Evolutionary conservation across 805 yeast genomes (phyloP).

Genomic region (Saccharomycopsis sp.): DNA sequence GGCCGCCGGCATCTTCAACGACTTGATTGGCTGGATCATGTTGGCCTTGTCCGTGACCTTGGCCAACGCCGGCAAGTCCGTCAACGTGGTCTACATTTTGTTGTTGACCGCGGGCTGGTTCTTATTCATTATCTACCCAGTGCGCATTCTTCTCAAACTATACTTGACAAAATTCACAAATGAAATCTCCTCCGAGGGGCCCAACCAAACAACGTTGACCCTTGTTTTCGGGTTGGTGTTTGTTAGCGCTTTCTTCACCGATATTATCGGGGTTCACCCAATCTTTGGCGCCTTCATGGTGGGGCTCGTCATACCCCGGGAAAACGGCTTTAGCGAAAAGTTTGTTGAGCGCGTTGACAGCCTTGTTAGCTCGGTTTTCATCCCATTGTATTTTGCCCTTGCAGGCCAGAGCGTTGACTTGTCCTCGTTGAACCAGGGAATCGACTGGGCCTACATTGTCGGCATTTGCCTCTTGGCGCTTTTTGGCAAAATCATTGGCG

Average conservation of each 20-base stretch:
- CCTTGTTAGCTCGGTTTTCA: conserved; percentile 57
- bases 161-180: conserved; percentile 39
- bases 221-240: conserved; percentile 52
- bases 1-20: conserved; percentile 78
- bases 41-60: conserved; percentile 68
- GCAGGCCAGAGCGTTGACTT: conserved; percentile 69
- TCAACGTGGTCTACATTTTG: conserved; percentile 60
- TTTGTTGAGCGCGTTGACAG: conserved; percentile 73
- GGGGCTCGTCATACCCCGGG: conserved; percentile 70
- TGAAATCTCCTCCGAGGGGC: conserved; percentile 44
- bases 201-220: conserved; percentile 50
- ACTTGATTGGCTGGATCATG: conserved; percentile 72
- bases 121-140: conserved; percentile 47
- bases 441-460: conserved; percentile 70
- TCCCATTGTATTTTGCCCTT: conserved; percentile 72
- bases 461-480: conserved; percentile 62
- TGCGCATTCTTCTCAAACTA: conserved; percentile 39
- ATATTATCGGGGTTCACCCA: conserved; percentile 78
- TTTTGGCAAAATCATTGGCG: conserved; percentile 59
- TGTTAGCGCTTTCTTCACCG: conserved; percentile 67
- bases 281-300: conserved; percentile 79
- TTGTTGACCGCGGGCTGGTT: conserved; percentile 65
- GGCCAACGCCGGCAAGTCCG: conserved; percentile 63
- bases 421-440: conserved; percentile 52
- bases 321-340: conserved; percentile 59